Conservation (phyloP, 495 filamentous ascomycete genomes). For the Xylaria acuta region DNA sequence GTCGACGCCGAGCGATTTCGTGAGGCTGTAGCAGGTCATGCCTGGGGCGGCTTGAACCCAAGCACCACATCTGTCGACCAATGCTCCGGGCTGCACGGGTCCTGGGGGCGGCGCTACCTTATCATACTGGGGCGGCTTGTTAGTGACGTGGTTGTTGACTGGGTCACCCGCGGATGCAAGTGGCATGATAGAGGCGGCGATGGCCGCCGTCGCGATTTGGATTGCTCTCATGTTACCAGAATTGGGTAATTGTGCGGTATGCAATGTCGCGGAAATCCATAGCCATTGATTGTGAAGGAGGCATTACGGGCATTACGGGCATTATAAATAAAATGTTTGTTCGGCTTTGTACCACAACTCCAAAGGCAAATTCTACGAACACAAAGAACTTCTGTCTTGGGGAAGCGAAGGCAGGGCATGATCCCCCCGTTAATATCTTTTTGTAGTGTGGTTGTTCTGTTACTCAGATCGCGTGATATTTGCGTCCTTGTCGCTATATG, state of each 20-base stretch:
- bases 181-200: background rate
- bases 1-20: background rate
- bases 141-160: background rate
- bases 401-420: background rate
- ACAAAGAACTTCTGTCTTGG: conserved; percentile 11
- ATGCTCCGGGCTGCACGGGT: conserved; percentile 19
- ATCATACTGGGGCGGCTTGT: background rate
- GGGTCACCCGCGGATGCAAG: background rate
- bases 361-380: background rate
- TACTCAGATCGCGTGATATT: background rate
- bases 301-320: too few species aligned
- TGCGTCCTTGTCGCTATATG: background rate
- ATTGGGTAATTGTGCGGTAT: background rate
- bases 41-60: conserved; percentile 18
- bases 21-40: conserved; percentile 8
- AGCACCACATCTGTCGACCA: background rate
- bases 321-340: background rate
- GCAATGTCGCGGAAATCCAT: background rate
- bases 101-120: conserved; percentile 16
- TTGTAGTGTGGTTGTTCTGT: background rate
- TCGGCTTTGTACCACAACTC: background rate
- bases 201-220: background rate
- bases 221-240: conserved; percentile 9
- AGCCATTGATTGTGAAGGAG: background rate
- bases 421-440: background rate